Conservation (phyloP, 2,329 filamentous ascomycete species). For the Coniochaeta sp. region DNA sequence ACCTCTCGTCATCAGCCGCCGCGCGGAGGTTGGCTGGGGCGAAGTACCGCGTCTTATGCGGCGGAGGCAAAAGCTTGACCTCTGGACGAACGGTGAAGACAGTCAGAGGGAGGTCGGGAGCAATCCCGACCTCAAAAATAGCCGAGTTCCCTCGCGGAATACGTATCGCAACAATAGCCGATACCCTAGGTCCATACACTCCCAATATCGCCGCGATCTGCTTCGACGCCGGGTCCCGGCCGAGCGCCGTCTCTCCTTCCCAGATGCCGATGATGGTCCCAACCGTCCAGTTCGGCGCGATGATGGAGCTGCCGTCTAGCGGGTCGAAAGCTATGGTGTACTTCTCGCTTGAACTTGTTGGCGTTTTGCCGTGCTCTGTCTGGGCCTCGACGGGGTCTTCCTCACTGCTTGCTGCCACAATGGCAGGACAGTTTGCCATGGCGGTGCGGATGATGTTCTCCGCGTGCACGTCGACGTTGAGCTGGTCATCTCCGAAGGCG, state of each 20-base stretch:
- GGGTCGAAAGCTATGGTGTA: slow-evolving; percentile 59
- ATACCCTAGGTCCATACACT: slow-evolving; percentile 48
- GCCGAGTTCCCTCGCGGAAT: slow-evolving; percentile 27
- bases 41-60: slow-evolving; percentile 49
- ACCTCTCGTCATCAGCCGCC: slow-evolving; percentile 42
- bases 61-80: slow-evolving; percentile 29
- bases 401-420: slow-evolving; percentile 49
- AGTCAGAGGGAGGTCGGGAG: slow-evolving; percentile 14
- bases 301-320: slow-evolving; percentile 56
- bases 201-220: slow-evolving; percentile 46
- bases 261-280: slow-evolving; percentile 56
- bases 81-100: slow-evolving; percentile 32
- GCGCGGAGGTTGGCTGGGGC: slow-evolving; percentile 55
- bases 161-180: slow-evolving; percentile 47
- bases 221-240: slow-evolving; percentile 25
- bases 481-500: slow-evolving; percentile 51
- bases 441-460: slow-evolving; percentile 40
- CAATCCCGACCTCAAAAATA: slow-evolving; percentile 47
- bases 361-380: not conserved
- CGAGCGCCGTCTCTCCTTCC: slow-evolving; percentile 39
- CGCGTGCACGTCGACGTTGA: slow-evolving; percentile 49
- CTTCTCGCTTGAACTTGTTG: slow-evolving; percentile 22
- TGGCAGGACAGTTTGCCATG: slow-evolving; percentile 34
- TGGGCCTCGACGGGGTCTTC: slow-evolving; percentile 47
- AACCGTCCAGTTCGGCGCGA: slow-evolving; percentile 50